These are phyloP conservation scores for Trichophyton verrucosum DNA, from an alignment of 2,329 filamentous ascomycete genomes.

Conservation along the genomic window DNA sequence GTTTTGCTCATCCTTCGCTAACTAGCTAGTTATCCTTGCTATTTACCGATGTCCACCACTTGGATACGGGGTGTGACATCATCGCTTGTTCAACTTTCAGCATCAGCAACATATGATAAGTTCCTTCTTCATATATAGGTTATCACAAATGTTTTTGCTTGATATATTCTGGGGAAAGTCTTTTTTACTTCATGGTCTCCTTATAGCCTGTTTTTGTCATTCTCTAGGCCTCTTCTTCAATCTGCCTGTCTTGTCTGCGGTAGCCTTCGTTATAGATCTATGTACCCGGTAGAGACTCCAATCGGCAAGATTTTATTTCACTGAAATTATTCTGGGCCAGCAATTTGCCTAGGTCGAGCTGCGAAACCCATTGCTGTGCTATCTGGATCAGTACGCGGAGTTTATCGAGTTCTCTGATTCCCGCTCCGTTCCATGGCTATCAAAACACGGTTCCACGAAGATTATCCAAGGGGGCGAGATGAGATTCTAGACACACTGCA, in stretches of 20 bases:
- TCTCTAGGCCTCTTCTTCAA: neutral
- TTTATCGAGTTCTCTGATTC: neutral
- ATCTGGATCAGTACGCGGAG: neutral
- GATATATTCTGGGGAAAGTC: neutral
- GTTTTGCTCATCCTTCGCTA: neutral
- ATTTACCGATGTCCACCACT: neutral
- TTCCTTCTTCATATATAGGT: neutral
- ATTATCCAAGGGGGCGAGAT: conserved; percentile 9
- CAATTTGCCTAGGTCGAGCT: too few species aligned
- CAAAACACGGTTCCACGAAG: conserved; percentile 19
- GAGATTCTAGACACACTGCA: neutral
- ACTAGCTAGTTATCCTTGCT: neutral
- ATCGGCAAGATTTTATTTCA: neutral
- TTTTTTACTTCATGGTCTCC: too few species aligned
- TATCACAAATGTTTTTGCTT: neutral
- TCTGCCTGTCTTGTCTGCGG: neutral
- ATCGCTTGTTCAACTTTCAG: neutral
- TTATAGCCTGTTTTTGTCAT: too few species aligned
- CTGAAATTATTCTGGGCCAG: too few species aligned
- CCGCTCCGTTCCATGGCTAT: conserved; percentile 17
- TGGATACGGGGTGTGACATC: conserved; percentile 3
- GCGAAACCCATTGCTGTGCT: too few species aligned
- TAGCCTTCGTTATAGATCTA: neutral
- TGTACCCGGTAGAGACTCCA: neutral
- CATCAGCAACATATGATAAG: neutral